Evolutionary conservation across 257 asterid genomes (phyloP).

Genomic region (Przewalskia tangutica): DNA sequence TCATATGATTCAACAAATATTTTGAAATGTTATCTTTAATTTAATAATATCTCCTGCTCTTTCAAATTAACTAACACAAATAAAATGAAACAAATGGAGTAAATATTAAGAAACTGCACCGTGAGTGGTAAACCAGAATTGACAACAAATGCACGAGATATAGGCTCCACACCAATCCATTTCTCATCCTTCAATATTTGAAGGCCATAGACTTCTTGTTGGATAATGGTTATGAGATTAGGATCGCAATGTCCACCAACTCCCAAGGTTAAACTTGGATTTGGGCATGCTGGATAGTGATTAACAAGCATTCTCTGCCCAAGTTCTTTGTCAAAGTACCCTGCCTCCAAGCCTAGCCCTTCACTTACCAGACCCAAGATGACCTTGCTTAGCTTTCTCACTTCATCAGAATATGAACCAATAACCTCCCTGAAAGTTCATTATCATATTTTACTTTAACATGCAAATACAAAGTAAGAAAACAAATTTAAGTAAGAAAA

Average conservation of each 20-base stretch:
- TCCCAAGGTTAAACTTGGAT: conserved; percentile 8
- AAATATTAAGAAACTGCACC: background rate
- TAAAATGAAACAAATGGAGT: background rate
- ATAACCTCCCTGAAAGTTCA: background rate
- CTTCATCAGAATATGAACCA: background rate
- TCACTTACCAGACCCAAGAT: background rate
- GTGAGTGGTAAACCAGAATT: background rate
- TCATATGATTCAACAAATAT: background rate
- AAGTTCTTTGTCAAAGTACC: background rate
- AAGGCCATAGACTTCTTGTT: conserved; percentile 8
- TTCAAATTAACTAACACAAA: background rate
- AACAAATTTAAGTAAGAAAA: background rate
- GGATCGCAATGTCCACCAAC: conserved; percentile 2
- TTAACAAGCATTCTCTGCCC: background rate
- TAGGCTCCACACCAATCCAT: conserved; percentile 10
- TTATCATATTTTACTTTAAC: background rate
- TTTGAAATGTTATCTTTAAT: too few relatives aligned
- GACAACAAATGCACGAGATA: background rate
- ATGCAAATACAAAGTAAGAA: background rate
- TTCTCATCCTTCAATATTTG: conserved; percentile 8
- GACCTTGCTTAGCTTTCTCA: background rate
- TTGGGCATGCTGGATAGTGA: conserved; percentile 13
- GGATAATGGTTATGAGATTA: conserved; percentile 7
- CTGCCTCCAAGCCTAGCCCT: background rate
- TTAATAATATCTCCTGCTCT: too few relatives aligned